Conservation (phyloP, 441 rosid genomes). For the Viola pubescens region DNA sequence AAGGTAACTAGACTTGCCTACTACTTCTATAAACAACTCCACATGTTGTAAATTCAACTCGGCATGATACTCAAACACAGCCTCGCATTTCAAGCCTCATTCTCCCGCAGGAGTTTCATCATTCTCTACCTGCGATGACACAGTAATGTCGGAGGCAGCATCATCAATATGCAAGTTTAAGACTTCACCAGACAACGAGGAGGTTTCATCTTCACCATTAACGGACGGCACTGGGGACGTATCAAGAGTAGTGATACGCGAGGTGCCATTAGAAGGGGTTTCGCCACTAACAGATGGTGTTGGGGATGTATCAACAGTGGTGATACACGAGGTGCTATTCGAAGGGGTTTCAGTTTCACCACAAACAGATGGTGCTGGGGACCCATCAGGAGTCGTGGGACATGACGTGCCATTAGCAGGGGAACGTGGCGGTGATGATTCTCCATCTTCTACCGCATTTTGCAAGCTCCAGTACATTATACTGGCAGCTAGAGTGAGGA, state of each 20-base stretch:
- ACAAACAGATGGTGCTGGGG: slow-evolving; percentile 60
- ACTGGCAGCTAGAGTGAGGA: slow-evolving; percentile 79
- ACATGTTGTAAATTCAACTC: too few species aligned
- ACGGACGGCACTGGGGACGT: slow-evolving; percentile 68
- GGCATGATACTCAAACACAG: too few species aligned
- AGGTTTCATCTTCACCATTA: slow-evolving; percentile 63
- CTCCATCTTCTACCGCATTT: slow-evolving; percentile 48
- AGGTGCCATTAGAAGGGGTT: slow-evolving; percentile 23
- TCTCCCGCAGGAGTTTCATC: slow-evolving; percentile 33
- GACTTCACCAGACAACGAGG: slow-evolving; percentile 52
- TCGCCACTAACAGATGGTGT: slow-evolving; percentile 7
- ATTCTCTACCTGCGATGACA: slow-evolving; percentile 40
- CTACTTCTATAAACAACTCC: too few species aligned
- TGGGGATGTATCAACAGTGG: slow-evolving; percentile 52
- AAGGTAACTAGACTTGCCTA: too few species aligned
- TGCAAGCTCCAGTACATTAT: slow-evolving; percentile 92
- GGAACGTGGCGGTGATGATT: slow-evolving; percentile 21
- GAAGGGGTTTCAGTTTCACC: slow-evolving; percentile 75
- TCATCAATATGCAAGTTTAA: slow-evolving; percentile 47
- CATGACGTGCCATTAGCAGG: slow-evolving; percentile 27
- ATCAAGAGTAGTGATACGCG: slow-evolving; percentile 31
- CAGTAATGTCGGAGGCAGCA: slow-evolving; percentile 48
- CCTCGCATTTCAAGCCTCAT: not conserved
- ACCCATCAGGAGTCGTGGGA: slow-evolving; percentile 37
- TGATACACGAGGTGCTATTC: slow-evolving; percentile 25